phyloP scores from a whole-genome alignment of 148 eudicot genomes.

The Nyssa sinensis region DNA sequence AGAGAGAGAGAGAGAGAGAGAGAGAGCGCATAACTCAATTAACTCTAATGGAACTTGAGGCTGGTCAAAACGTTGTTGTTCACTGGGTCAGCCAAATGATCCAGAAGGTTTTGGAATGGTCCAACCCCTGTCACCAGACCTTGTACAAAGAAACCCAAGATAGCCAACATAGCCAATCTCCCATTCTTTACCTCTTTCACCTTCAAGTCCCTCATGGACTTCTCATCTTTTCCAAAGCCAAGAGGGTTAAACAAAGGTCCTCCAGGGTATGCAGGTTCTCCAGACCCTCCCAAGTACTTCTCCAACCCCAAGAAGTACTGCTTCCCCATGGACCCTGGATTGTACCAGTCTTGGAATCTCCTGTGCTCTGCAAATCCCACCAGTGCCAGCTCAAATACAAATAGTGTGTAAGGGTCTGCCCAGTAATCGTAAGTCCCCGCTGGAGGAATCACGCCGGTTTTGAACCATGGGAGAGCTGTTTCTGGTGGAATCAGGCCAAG shows the following conservation, averaged over 20 bases:
- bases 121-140: slow-evolving; percentile 90
- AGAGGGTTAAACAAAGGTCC: slow-evolving; percentile 96
- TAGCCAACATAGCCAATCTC: slow-evolving; percentile 97
- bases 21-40: too few relatives aligned
- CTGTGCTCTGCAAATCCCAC: slow-evolving; percentile 99
- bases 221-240: slow-evolving; percentile 94
- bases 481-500: slow-evolving; percentile 82
- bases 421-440: slow-evolving; percentile 93
- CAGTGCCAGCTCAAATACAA: slow-evolving; percentile 85
- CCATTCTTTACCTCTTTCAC: slow-evolving; percentile 94
- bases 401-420: slow-evolving; percentile 89
- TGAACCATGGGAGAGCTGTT: slow-evolving; percentile 97
- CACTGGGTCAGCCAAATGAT: slow-evolving; percentile 95
- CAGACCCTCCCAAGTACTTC: slow-evolving; percentile 72
- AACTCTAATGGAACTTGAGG: slow-evolving; percentile 80
- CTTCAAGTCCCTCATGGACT: slow-evolving; percentile 88
- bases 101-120: slow-evolving; percentile 84
- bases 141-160: slow-evolving; percentile 83
- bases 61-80: slow-evolving; percentile 93
- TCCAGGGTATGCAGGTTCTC: slow-evolving; percentile 94
- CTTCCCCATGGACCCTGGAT: slow-evolving; percentile 94
- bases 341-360: slow-evolving; percentile 84
- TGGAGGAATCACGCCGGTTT: slow-evolving; percentile 94
- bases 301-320: slow-evolving; percentile 91
- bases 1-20: too few relatives aligned